Base-by-base conservation (phyloP, 805 yeast species). In the Lachancea thermotolerans region DNA sequence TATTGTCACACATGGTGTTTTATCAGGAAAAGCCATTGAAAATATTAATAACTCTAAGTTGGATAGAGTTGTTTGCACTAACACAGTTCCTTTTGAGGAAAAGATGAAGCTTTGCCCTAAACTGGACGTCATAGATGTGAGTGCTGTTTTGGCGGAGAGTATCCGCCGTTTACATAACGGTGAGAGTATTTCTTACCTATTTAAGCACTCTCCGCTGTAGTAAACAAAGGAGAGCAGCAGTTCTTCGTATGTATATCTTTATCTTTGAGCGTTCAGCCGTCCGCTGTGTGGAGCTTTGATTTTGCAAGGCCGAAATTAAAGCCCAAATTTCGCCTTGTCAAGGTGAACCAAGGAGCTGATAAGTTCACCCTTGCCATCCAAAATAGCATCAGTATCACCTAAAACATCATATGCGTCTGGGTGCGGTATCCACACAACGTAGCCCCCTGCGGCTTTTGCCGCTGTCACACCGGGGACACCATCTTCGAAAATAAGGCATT, bases 341-440 rank as follows among this genome's bases (percentile, higher is more conserved):
- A 88, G 74, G 3, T 78, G 73, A 35, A 57, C 70, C 41, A 87
- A 66, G 7, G 79, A 68, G 3, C 55, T 54, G 39, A 85, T 56
- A 9, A 82, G 61, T 52, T 77, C 80, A 30, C 90, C 95, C 41
- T 72, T 67, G 39, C 68, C 72, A 2, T 77, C 80, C 43, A 86
- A 62, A 16, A 75, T 69, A 5, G 67, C 68, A 8, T 72, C 57
- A 51, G 79, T 75, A 36, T 74, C 72, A 8, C 79, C 77, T 51
- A 85, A 64, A 7, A 77, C 74, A 15, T 71, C 68, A 30, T 76
- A 57, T 0, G 95, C 95, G 47, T 85, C 78, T 21, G 74, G 73
- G 64, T 91, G 91, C 9, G 99, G 98, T 11, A 90, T 84, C 99
- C 98, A 93, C 39, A 91, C 75, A n/a, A 91, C 96, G 44, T 73